Conservation (phyloP, 176 grass and related monocot species). For the Oropetium thomaeum region DNA sequence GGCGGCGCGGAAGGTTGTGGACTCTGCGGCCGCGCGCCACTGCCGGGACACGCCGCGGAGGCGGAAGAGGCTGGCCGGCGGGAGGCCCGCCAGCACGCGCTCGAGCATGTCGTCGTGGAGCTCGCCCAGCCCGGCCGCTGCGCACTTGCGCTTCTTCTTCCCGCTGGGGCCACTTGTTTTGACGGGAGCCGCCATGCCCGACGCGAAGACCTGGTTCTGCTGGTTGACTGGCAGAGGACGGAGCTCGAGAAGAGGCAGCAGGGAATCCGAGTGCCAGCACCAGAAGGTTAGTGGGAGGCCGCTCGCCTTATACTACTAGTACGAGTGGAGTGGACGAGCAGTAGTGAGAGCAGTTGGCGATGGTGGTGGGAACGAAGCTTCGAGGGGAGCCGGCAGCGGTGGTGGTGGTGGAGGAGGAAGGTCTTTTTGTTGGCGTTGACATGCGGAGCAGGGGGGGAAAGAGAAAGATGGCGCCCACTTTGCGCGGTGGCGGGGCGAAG, state of each 20-base stretch:
- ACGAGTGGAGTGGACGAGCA: background rate
- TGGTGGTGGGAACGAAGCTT: conserved; percentile 34
- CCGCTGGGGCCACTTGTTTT: background rate
- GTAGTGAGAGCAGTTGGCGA: background rate
- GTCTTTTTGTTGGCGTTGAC: conserved; percentile 68
- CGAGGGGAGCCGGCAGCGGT: background rate
- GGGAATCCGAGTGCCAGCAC: background rate
- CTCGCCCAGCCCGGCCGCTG: conserved; percentile 34
- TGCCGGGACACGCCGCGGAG: conserved; percentile 60
- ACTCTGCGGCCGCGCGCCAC: conserved; percentile 49
- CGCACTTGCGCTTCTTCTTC: conserved; percentile 46
- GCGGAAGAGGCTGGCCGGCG: conserved; percentile 67
- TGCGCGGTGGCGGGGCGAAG: background rate
- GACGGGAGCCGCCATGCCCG: background rate
- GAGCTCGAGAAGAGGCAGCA: background rate
- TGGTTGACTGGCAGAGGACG: background rate
- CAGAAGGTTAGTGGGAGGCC: background rate
- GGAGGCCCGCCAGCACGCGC: conserved; percentile 65
- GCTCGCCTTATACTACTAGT: conserved; percentile 28
- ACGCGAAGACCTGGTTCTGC: background rate
- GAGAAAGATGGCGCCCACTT: conserved; percentile 24
- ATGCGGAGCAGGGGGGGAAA: conserved; percentile 31
- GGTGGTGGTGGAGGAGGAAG: conserved; percentile 7
- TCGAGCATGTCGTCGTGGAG: conserved; percentile 84
- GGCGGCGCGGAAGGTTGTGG: conserved; percentile 57